These are phyloP conservation scores for Spathaspora jeffriesii DNA, from an alignment of 1,139 yeast species.

Conservation along the genomic window DNA sequence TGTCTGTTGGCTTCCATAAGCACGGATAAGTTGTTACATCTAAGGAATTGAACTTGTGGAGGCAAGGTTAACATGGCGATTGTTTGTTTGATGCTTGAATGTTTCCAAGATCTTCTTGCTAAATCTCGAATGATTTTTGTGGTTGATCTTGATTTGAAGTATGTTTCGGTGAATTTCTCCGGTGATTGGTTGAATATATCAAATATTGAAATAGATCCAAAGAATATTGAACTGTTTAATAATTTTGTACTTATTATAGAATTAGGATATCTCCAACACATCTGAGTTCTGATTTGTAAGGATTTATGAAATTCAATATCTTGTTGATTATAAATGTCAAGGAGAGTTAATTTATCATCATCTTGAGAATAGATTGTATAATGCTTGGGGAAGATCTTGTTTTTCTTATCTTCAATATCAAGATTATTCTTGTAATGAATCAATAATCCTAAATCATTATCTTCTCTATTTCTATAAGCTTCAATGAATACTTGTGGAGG, in stretches of 20 bases:
- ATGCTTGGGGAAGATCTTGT: constrained; percentile 49
- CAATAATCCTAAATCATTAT: constrained; percentile 67
- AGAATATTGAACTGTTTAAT: constrained; percentile 77
- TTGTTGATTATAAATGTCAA: constrained; percentile 70
- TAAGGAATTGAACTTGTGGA: constrained; percentile 63
- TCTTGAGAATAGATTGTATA: constrained; percentile 42
- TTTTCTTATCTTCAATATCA: constrained; percentile 77
- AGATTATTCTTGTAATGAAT: constrained; percentile 71
- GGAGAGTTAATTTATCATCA: constrained; percentile 50
- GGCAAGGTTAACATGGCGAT: constrained; percentile 70
- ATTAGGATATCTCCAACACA: constrained; percentile 88
- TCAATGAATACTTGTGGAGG: constrained; percentile 91
- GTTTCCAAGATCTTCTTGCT: constrained; percentile 92
- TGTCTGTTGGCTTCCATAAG: constrained; percentile 91
- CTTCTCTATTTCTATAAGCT: constrained; percentile 71
- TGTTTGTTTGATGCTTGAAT: constrained; percentile 56
- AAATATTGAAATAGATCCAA: constrained; percentile 59
- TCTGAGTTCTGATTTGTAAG: constrained; percentile 76
- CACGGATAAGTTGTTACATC: constrained; percentile 77
- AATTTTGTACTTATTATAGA: constrained; percentile 74
- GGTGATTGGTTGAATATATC: constrained; percentile 30
- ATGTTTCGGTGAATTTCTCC: constrained; percentile 34
- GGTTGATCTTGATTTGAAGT: constrained; percentile 49
- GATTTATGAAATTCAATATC: constrained; percentile 70
- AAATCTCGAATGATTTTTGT: constrained; percentile 79